Evolutionary conservation across 2,329 filamentous ascomycete species (phyloP), one percentile per base, ranked within the genome.

Genomic region (Claviceps maximensis): DNA sequence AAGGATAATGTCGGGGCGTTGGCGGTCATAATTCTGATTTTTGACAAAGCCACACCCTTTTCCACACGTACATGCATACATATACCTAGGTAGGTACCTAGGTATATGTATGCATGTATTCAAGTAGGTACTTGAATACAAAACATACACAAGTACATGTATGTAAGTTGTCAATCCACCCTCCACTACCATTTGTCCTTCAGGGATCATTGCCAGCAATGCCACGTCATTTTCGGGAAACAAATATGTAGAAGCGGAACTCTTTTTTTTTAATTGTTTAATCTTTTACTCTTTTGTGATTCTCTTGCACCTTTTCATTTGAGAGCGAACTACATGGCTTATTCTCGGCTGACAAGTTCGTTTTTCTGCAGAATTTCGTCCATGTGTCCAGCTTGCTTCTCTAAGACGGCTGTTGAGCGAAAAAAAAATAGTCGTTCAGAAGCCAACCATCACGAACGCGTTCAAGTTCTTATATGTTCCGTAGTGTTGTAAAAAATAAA

Each of bases 171-270:
- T 12, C 52, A 50, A 51, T 48, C 31, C 48, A 48, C 36, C 52
- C 21, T 51, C 40, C 19, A 40, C 23, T 23, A 25, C 27, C 19
- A 36, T 21, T 38, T 46, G 19, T 38, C n/a, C 13, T 27, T 21
- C 21, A 38, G 31, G 33, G 25, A 46, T n/a, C 31, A 36, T 40
- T 36, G 42, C 19, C 47, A 42, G 48, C 48, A 36, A 25, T 53
- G 52, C 44, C 48, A 44, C 52, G 42, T 53, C 47, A 47, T 47
- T 6, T 13, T 46, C 19, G n/a, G n/a, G n/a, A n/a, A n/a, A n/a
- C n/a, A n/a, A n/a, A n/a, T n/a, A n/a, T n/a, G n/a, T n/a, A n/a
- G n/a, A n/a, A n/a, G n/a, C n/a, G n/a, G n/a, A n/a, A 4, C 8
- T 42, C n/a, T 42, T 42, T 40, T 3, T 40, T 19, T 27, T 45